Percentiles rank a stretch among this genome's conserved stretches.
Evolutionary conservation across 768 basidiomycete genomes (phyloP).

Genomic region (Mycena galericulata): DNA sequence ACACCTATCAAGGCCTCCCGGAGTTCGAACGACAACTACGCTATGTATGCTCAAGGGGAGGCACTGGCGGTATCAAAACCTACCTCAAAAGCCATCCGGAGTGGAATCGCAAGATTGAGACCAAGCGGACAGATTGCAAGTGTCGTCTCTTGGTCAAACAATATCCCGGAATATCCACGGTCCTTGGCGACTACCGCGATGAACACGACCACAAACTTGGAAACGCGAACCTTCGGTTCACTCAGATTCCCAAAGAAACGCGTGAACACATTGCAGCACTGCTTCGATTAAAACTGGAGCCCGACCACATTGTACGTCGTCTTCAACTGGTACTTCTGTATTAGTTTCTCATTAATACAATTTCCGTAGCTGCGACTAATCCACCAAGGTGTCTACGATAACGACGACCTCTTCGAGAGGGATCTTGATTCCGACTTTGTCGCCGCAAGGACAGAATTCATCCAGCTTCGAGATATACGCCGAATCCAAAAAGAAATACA

Average conservation of each 20-base stretch:
- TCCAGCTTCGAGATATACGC: constrained; percentile 14
- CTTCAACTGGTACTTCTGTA: background rate
- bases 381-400: constrained; percentile 8
- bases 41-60: background rate
- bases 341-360: no score
- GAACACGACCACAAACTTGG: background rate
- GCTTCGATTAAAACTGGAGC: background rate
- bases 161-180: background rate
- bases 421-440: background rate
- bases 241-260: background rate
- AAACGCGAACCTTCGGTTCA: background rate
- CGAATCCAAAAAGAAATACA: constrained; percentile 17
- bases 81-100: background rate
- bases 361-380: constrained; percentile 8
- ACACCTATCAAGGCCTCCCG: background rate
- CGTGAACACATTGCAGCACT: background rate
- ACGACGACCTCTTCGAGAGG: background rate
- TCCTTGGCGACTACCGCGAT: background rate
- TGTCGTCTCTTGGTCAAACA: background rate
- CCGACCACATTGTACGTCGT: background rate
- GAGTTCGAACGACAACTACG: background rate
- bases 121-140: constrained; percentile 1
- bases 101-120: background rate
- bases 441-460: constrained; percentile 1
- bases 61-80: background rate